Evolutionary conservation across 495 filamentous ascomycete genomes (phyloP).

Genomic region (Aspergillus egyptiacus): DNA sequence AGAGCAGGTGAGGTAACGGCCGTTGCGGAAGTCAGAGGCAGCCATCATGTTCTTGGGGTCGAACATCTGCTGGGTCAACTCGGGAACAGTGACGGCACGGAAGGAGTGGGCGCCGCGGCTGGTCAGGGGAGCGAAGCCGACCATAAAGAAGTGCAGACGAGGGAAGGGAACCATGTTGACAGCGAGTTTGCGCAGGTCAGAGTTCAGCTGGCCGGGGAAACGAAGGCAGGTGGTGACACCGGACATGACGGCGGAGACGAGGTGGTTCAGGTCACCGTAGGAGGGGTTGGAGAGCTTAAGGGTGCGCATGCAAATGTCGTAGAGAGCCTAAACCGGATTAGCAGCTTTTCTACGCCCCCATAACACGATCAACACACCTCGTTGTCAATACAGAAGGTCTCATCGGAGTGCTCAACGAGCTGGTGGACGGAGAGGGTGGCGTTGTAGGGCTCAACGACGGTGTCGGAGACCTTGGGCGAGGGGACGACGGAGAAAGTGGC

Average conservation of each 20-base stretch:
- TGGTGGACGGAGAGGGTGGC: conserved; percentile 98
- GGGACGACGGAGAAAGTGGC: conserved; percentile 99
- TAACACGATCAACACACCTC: conserved; percentile 51
- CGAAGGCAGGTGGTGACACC: conserved; percentile 97
- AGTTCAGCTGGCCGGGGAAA: conserved; percentile 99
- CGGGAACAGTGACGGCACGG: conserved; percentile 95
- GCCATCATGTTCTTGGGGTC: conserved; percentile 99
- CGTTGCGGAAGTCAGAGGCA: conserved; percentile 98
- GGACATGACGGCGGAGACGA: conserved; percentile 99
- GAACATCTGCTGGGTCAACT: conserved; percentile 99
- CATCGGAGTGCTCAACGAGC: conserved; percentile 99
- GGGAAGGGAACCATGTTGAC: conserved; percentile 99
- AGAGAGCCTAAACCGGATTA: conserved; percentile 64
- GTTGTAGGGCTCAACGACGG: conserved; percentile 99
- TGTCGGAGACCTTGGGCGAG: conserved; percentile 99
- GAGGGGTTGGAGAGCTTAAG: conserved; percentile 97
- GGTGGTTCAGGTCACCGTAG: conserved; percentile 98
- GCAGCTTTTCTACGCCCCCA: neutral
- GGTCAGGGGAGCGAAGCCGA: conserved; percentile 98
- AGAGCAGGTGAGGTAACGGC: conserved; percentile 98
- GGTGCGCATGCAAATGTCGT: conserved; percentile 99
- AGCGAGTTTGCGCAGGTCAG: conserved; percentile 97
- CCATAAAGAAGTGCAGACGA: conserved; percentile 99
- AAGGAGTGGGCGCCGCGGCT: conserved; percentile 91
- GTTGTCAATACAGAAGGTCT: conserved; percentile 99